Base-by-base conservation (phyloP, 805 yeast species). In the baker's yeast (Saccharomyces cerevisiae) region DNA sequence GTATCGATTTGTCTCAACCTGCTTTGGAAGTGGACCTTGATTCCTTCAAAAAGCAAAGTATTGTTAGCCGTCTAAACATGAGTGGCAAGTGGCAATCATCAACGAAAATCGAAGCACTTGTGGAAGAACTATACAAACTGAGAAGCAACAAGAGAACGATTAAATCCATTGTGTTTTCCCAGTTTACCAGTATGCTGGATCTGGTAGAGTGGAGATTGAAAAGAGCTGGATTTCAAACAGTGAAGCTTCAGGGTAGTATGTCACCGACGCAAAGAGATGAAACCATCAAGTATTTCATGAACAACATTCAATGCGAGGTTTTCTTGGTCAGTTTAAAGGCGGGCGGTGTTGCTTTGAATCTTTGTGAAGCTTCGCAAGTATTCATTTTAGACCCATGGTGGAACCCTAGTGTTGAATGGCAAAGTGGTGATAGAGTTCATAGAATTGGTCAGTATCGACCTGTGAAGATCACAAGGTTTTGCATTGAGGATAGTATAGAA, bases 351-450 rank as follows among this genome's bases (percentile, higher is more conserved):
- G 99, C 99, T 0, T 76, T 94, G 60, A 94, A 94, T 68, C 76
- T 94, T 59, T 92, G 97, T 65, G 99, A 95, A 65, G 98, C 99
- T 0, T 90, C 95, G 2, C 98, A 92, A 65, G 98, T 94, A 49
- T 94, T 94, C 61, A 78, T 94, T 48, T 76, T 94, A 76, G 99
- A 94, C 64, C 98, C 98, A 36, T 94, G 99, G 99, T 94, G 99
- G 98, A 95, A 94, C 68, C 98, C 98, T 1, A 87, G 96, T 61
- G 94, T 92, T 6, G 99, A 94, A 69, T 94, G 97, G 90, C 99
- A 94, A 70, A 85, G 95, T 51, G 96, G 96, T 71, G 99, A 94
- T 70, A 83, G 99, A 73, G 97, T 94, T 24, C 98, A 94, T 71
- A 82, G 99, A 72, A 94, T 94, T 58, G 97, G 98, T 5, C 99